Percentiles rank a stretch among this genome's conserved stretches.
These are phyloP conservation scores for Candida nitratophila DNA, from an alignment of 805 yeast genomes.

Conservation along the genomic window DNA sequence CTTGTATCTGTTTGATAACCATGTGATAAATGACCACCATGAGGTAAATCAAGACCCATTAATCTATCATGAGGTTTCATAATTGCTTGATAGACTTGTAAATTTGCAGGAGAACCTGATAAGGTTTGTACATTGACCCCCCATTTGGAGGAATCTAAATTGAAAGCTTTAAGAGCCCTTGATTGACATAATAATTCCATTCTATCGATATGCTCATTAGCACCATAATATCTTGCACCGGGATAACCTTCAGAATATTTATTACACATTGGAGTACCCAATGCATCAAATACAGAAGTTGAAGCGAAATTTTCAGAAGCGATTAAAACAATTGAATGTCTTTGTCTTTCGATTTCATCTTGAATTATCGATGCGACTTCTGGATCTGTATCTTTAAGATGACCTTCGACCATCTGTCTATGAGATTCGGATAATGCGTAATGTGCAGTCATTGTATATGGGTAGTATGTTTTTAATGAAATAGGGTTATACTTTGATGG, in stretches of 20 bases:
- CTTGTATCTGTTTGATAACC: conserved; percentile 94
- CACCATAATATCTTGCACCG: conserved; percentile 98
- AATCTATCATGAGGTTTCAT: conserved; percentile 94
- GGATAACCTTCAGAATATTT: conserved; percentile 99
- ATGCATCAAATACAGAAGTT: conserved; percentile 89
- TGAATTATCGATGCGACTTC: conserved; percentile 66
- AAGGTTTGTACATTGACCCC: conserved; percentile 97
- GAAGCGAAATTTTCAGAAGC: conserved; percentile 98
- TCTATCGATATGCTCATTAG: conserved; percentile 93
- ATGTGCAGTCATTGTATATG: conserved; percentile 7
- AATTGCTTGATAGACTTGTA: conserved; percentile 92
- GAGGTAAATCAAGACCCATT: conserved; percentile 98
- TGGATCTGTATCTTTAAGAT: conserved; percentile 63
- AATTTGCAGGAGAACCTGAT: conserved; percentile 96
- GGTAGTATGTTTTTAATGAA: no score
- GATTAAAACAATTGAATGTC: conserved; percentile 86
- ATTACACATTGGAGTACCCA: conserved; percentile 97
- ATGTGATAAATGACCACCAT: conserved; percentile 97
- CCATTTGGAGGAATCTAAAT: conserved; percentile 77
- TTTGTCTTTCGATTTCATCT: conserved; percentile 87
- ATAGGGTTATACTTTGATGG: no score
- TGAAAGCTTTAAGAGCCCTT: conserved; percentile 89
- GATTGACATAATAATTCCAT: conserved; percentile 89
- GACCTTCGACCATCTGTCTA: conserved; percentile 57
- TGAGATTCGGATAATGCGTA: conserved; percentile 68